Conservation (phyloP, 331 rosid genomes). For the Phaseolus coccineus region DNA sequence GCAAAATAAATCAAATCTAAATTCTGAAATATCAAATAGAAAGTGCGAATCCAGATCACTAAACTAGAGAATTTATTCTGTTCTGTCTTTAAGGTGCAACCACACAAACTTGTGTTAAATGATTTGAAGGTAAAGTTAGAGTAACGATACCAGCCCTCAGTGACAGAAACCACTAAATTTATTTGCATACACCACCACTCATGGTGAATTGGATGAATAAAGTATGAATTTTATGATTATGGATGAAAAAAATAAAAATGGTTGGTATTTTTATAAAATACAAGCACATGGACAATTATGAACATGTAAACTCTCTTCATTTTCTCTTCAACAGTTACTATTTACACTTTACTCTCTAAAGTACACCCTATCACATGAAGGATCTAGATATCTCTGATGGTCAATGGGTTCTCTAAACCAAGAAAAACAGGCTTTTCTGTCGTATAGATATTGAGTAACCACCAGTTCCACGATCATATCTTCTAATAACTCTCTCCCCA, state of each 20-base stretch:
- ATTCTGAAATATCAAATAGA: constrained; percentile 10
- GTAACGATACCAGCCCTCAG: background rate
- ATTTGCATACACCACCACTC: background rate
- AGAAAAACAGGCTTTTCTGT: constrained; percentile 10
- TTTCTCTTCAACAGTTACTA: background rate
- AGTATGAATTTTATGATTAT: background rate
- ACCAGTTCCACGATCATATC: background rate
- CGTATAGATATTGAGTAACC: constrained; percentile 2
- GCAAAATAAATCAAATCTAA: background rate
- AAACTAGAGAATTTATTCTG: background rate
- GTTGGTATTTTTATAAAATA: background rate
- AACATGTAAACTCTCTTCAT: background rate
- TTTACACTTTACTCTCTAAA: background rate
- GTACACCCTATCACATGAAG: background rate
- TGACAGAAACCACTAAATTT: background rate
- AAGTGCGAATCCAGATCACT: background rate
- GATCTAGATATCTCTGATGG: background rate
- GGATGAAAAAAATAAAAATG: background rate
- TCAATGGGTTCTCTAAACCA: background rate
- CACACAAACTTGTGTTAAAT: background rate
- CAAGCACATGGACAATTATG: background rate
- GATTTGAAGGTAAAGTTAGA: background rate
- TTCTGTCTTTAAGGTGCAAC: background rate
- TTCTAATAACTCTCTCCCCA: background rate
- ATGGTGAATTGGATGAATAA: background rate